Conservation (phyloP, 331 rosid species). For the Quercus phellos region DNA sequence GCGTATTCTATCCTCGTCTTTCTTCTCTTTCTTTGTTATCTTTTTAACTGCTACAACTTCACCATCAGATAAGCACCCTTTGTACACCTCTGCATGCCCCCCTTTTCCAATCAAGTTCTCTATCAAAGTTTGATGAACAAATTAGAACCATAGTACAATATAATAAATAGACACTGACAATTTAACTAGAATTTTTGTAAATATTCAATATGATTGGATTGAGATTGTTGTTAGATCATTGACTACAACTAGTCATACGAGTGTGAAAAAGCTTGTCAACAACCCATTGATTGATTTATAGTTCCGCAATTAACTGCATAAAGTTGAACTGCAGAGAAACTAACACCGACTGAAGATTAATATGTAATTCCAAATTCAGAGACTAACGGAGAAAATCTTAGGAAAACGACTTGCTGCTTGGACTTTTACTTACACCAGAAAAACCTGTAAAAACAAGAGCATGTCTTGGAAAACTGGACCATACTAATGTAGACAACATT, state of each 20-base stretch:
- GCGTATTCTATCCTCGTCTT: constrained; percentile 58
- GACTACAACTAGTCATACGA: not conserved
- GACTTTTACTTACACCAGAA: not conserved
- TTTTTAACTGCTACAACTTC: constrained; percentile 77
- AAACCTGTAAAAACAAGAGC: not conserved
- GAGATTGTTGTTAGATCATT: not conserved
- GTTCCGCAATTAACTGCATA: not conserved
- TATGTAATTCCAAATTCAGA: not conserved
- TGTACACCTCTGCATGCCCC: constrained; percentile 95
- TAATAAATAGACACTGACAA: not conserved
- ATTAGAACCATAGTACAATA: not conserved
- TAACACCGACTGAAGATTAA: not conserved
- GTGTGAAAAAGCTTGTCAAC: not conserved
- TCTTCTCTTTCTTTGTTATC: constrained; percentile 60
- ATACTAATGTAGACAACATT: no score
- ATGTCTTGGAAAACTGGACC: no score
- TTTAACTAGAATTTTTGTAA: not conserved
- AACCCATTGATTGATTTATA: not conserved
- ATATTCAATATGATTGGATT: not conserved
- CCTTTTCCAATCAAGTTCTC: constrained; percentile 87
- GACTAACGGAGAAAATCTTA: not conserved
- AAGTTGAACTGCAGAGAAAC: not conserved
- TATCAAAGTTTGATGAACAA: constrained; percentile 5
- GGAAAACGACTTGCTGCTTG: not conserved
- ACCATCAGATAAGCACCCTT: constrained; percentile 60